Evolutionary conservation across 495 filamentous ascomycete genomes (phyloP).

Genomic region (Trichocladium uniseriatum): DNA sequence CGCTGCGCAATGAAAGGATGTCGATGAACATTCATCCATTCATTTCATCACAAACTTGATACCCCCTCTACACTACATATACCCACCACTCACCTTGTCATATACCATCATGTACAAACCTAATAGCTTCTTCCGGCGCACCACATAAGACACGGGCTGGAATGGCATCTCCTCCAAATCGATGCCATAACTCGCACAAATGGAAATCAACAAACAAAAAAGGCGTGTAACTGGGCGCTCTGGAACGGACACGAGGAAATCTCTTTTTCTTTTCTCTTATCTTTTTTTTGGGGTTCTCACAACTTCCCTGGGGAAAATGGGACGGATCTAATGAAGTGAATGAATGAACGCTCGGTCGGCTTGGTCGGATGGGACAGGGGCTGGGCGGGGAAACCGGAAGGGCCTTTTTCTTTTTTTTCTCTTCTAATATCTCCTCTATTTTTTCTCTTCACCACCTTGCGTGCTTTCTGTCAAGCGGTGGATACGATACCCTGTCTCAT

Average conservation of each 20-base stretch:
- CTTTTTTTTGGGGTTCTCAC: constrained; percentile 4
- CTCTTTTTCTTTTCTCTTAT: constrained; percentile 7
- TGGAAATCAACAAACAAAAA: neutral
- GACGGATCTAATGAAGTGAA: constrained; percentile 3
- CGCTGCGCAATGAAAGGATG: constrained; percentile 1
- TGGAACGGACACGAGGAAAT: neutral
- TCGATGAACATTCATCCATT: no score
- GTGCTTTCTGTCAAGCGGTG: neutral
- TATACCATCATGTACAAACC: constrained; percentile 2
- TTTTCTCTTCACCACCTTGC: neutral
- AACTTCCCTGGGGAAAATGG: no score
- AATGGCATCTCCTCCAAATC: neutral
- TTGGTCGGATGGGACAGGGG: neutral
- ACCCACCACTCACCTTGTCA: neutral
- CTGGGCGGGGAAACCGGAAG: neutral
- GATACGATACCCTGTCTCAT: constrained; percentile 15
- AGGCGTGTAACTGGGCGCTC: neutral
- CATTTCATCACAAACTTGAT: neutral
- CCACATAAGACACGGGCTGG: constrained; percentile 9
- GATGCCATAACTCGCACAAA: neutral
- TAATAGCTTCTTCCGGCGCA: constrained; percentile 1
- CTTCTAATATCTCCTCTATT: neutral
- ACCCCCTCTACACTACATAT: neutral
- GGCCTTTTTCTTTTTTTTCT: neutral
- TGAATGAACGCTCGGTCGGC: neutral